A percentile compares a stretch with the other conserved stretches of the same genome.
These are phyloP conservation scores for Fusarium xyrophilum DNA, from an alignment of 2,329 filamentous ascomycete genomes.

Conservation along the genomic window DNA sequence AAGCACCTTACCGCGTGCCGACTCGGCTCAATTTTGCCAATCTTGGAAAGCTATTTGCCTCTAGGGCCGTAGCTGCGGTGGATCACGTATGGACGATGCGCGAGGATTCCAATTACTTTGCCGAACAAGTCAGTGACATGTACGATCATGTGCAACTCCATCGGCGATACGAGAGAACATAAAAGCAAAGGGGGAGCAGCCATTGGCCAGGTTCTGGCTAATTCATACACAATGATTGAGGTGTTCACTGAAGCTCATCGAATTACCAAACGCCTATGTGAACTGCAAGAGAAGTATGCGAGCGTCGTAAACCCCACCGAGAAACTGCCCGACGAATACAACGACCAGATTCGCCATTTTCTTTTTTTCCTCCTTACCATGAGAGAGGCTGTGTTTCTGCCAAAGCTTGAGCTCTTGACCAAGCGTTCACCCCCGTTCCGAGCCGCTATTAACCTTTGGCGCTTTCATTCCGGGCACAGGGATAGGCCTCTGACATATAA, in stretches of 20 bases:
- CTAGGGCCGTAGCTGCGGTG: background rate
- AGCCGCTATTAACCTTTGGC: background rate
- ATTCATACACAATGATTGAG: background rate
- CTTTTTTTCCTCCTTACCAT: background rate
- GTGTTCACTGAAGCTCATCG: rapidly evolving
- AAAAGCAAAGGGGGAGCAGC: background rate
- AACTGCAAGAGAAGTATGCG: background rate
- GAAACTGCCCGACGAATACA: background rate
- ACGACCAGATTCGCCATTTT: background rate
- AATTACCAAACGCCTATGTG: background rate
- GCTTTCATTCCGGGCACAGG: background rate
- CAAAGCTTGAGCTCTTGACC: rapidly evolving
- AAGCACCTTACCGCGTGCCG: background rate
- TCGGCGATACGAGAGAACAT: background rate
- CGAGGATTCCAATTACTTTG: background rate
- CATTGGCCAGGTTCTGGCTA: background rate
- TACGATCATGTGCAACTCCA: background rate
- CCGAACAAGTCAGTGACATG: background rate
- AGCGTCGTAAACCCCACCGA: background rate
- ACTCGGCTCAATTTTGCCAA: background rate
- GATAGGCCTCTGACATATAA: background rate
- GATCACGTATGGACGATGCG: background rate
- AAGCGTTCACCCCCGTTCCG: background rate
- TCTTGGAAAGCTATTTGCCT: background rate
- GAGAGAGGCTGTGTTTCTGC: background rate